Percentiles rank a stretch among this genome's conserved stretches.
Evolutionary conservation across 768 basidiomycete genomes (phyloP).

Genomic region (Coprinellus micaceus): DNA sequence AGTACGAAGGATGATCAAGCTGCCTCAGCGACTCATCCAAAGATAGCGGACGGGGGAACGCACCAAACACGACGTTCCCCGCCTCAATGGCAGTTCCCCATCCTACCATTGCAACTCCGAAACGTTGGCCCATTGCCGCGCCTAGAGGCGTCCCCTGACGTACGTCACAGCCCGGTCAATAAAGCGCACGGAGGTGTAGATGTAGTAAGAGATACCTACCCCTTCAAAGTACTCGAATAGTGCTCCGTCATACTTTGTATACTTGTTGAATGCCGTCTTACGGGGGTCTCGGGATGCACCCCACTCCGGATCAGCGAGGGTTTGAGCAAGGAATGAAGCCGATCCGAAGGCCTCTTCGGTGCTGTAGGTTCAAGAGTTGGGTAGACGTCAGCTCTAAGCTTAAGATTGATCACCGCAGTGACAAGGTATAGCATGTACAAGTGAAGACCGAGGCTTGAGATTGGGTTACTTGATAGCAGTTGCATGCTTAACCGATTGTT

Average conservation of each 20-base stretch:
- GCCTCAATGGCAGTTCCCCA: conserved; percentile 30
- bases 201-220: conserved; percentile 8
- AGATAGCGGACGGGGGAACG: too few relatives aligned
- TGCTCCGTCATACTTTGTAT: conserved; percentile 16
- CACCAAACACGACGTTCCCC: conserved; percentile 26
- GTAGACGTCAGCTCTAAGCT: background rate
- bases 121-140: conserved; percentile 22
- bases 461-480: conserved; percentile 19
- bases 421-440: conserved; percentile 15
- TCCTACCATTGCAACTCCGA: conserved; percentile 32
- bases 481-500: conserved; percentile 39
- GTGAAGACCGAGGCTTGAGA: conserved; percentile 24
- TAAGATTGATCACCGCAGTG: background rate
- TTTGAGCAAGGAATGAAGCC: conserved; percentile 27
- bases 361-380: conserved; percentile 2
- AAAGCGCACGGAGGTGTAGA: background rate
- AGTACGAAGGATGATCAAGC: too few relatives aligned
- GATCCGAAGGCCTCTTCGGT: conserved; percentile 21
- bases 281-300: conserved; percentile 21
- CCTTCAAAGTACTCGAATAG: conserved; percentile 24
- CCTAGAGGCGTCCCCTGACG: conserved; percentile 14
- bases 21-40: too few relatives aligned
- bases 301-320: conserved; percentile 32
- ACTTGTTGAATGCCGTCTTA: conserved; percentile 24
- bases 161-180: background rate